Percentiles rank a stretch among this genome's conserved stretches.
phyloP scores from a whole-genome alignment of 306 rosid species.

The Cucumis sativus region Cucumber_9930_V3 NC_026661.2:4060501-4061000 shows the following conservation, averaged over 20 bases:
- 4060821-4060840: constrained; percentile 71
- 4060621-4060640: constrained; percentile 63
- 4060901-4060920: background rate
- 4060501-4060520: constrained; percentile 55
- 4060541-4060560: constrained; percentile 61
- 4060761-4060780: constrained; percentile 63
- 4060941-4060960: background rate
- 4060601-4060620: constrained; percentile 49
- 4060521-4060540: constrained; percentile 65
- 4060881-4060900: background rate
- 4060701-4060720: background rate
- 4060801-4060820: constrained; percentile 68
- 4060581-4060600: constrained; percentile 42
- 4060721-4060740: constrained; percentile 26
- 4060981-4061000: background rate
- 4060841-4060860: constrained; percentile 61
- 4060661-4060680: background rate
- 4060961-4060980: background rate
- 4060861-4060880: constrained; percentile 16
- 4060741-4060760: constrained; percentile 55
- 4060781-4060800: constrained; percentile 36
- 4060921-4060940: background rate
- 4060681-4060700: background rate
- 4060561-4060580: constrained; percentile 38
- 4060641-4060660: constrained; percentile 65